Percentiles rank a stretch among this genome's conserved stretches.
phyloP scores from a whole-genome alignment of 768 basidiomycete genomes.

The Tylopilus felleus region DNA sequence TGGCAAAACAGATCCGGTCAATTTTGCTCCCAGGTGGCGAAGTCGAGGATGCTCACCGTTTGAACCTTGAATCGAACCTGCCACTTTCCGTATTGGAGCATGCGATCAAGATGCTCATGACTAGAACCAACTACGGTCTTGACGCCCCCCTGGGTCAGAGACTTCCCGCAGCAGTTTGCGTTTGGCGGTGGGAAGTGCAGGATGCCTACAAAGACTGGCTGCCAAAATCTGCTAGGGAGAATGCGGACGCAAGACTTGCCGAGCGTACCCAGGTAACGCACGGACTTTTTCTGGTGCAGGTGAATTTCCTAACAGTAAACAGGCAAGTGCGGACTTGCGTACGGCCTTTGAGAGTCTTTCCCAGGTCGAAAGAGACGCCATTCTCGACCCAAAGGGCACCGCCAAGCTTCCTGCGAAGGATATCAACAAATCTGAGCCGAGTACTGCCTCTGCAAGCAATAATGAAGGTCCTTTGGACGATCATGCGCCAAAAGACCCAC shows the following conservation, averaged over 20 bases:
- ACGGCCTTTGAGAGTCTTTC: slow-evolving; percentile 55
- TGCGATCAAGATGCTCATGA: slow-evolving; percentile 59
- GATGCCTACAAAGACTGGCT: slow-evolving; percentile 56
- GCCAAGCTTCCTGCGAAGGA: slow-evolving; percentile 34
- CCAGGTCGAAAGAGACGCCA: slow-evolving; percentile 49
- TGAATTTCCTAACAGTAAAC: slow-evolving; percentile 1
- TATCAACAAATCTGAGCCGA: slow-evolving; percentile 25
- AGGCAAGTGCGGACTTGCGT: slow-evolving; percentile 61
- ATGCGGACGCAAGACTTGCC: slow-evolving; percentile 52
- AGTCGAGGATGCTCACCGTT: slow-evolving; percentile 38
- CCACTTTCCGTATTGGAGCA: slow-evolving; percentile 52
- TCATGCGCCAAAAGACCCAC: slow-evolving; percentile 25
- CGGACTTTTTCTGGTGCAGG: background rate
- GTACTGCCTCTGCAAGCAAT: slow-evolving; percentile 1
- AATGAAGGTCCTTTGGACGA: slow-evolving; percentile 17
- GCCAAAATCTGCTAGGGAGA: slow-evolving; percentile 62
- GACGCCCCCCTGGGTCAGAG: slow-evolving; percentile 49
- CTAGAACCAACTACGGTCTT: slow-evolving; percentile 79
- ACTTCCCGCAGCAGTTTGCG: slow-evolving; percentile 57
- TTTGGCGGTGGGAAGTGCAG: slow-evolving; percentile 88
- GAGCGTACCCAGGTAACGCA: slow-evolving; percentile 65
- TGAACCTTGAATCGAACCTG: slow-evolving; percentile 39
- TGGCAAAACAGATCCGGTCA: slow-evolving; percentile 68
- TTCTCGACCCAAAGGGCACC: slow-evolving; percentile 51
- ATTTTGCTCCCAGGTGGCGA: slow-evolving; percentile 66